Base-by-base conservation (phyloP, 1,284 basidiomycete genomes). In the Irpex sp. region DNA sequence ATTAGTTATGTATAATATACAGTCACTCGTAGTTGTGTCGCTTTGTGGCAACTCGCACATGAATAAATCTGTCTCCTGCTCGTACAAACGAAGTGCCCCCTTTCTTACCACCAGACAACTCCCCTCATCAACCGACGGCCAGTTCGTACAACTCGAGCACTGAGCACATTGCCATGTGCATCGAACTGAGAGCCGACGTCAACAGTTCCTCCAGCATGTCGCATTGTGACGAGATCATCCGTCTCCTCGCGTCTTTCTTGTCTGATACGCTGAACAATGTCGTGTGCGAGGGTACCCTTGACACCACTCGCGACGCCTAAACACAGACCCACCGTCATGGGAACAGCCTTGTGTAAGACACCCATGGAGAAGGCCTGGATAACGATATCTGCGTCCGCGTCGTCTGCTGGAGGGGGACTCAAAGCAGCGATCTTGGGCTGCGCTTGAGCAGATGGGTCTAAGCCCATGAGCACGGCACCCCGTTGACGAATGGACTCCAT, bases 401-500 rank as follows among this genome's bases (percentile, higher is more conserved):
- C 73, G 2, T 70, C 67, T 9, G 63, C 53, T 4, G 69, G 61
- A 4, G 83, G 80, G 4, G 74, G 63, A 63, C 76, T 77, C 55
- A 91, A 76, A 35, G 89, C 75, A 5, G 86, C 86, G 66, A 92
- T 85, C 70, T 92, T 92, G 0, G 89, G 89, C 67, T 90, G 88
- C 0, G 85, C 86, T 69, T 87, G 83, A 1, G 82, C 79, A 1
- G 73, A 68, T 0, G 83, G 82, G 62, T 89, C 86, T 1, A 92
- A 77, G 4, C 87, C 85, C 90, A 92, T 92, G 39, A 70, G 72
- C 6, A 73, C 69, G 4, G 89, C 88, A 19, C 84, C 88, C 13
- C 73, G 73, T 66, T 80, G 81, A 3, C 89, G 81, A 57, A 92
- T 78, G 6, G 64, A 64, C 69, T 89, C 87, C 19, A 90, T 72